A percentile compares a stretch with the other conserved stretches of the same genome.
Evolutionary conservation across 2,329 filamentous ascomycete species (phyloP).

Genomic region (Monosporascus sp.): DNA sequence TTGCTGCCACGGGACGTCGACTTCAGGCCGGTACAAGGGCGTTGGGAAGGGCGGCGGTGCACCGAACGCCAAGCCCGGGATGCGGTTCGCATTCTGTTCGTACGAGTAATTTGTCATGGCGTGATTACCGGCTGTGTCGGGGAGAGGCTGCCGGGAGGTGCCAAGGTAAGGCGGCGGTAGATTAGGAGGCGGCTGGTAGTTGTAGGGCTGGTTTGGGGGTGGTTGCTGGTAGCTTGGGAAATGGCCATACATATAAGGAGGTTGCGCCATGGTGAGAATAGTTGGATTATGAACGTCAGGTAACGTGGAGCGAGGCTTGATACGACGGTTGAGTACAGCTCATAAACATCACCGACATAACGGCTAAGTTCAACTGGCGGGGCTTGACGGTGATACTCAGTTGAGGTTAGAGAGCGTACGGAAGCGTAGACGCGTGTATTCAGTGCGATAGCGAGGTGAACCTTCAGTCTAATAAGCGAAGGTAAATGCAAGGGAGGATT

Average conservation of each 20-base stretch:
- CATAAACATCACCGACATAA: background rate
- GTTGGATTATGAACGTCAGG: slow-evolving; percentile 6
- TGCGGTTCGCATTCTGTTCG: slow-evolving; percentile 32
- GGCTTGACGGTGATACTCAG: no score
- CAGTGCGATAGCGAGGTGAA: no score
- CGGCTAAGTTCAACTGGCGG: background rate
- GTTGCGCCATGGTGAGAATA: slow-evolving; percentile 32
- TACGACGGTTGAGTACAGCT: slow-evolving; percentile 2
- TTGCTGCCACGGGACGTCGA: slow-evolving; percentile 11
- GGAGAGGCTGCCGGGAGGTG: slow-evolving; percentile 8
- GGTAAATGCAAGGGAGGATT: no score
- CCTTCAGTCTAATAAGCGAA: no score
- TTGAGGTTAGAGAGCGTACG: no score
- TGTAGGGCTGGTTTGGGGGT: slow-evolving; percentile 16
- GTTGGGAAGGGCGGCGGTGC: slow-evolving; percentile 12
- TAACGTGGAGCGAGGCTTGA: slow-evolving; percentile 5
- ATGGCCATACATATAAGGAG: slow-evolving; percentile 32
- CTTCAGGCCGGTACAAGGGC: slow-evolving; percentile 7
- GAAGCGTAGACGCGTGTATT: no score
- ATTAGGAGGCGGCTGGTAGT: slow-evolving; percentile 10
- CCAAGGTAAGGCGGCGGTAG: slow-evolving; percentile 6
- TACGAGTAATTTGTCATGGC: slow-evolving; percentile 30
- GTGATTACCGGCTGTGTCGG: slow-evolving; percentile 18
- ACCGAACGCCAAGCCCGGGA: slow-evolving; percentile 35
- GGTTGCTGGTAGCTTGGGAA: slow-evolving; percentile 22